Evolutionary conservation across 2,329 filamentous ascomycete species (phyloP).

Genomic region (Diplodia sapinea): DNA sequence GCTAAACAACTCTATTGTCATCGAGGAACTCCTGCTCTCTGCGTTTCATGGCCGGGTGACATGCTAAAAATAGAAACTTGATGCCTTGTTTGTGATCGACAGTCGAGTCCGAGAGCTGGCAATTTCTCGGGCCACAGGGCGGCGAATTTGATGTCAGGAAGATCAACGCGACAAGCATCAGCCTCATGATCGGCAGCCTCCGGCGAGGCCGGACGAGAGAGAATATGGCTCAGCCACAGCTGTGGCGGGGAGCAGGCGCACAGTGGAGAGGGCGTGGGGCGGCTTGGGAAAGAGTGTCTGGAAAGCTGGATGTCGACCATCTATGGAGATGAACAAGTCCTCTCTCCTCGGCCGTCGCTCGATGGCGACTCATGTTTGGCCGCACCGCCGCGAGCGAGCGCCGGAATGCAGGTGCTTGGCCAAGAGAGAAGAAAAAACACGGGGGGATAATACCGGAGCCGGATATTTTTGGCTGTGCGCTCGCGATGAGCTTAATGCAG

Average conservation of each 20-base stretch:
- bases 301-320: neutral
- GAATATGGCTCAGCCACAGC: slow-evolving; percentile 1
- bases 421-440: too few relatives aligned
- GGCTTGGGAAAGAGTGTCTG: neutral
- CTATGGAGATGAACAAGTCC: neutral
- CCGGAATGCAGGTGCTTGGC: neutral
- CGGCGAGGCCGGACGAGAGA: neutral
- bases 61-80: slow-evolving; percentile 1
- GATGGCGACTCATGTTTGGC: neutral
- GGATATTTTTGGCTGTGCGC: slow-evolving; percentile 24
- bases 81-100: neutral
- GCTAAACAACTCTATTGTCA: neutral
- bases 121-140: slow-evolving; percentile 3
- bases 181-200: slow-evolving; percentile 19
- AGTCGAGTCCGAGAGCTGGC: slow-evolving; percentile 1
- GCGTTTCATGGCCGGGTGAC: neutral
- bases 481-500: slow-evolving; percentile 22
- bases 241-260: neutral
- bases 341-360: neutral
- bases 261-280: neutral
- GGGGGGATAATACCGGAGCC: neutral
- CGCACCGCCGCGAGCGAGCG: neutral
- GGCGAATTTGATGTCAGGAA: neutral
- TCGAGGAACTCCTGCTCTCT: neutral
- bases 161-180: slow-evolving; percentile 4